phyloP scores from a whole-genome alignment of 805 yeast species.

The Candida nonsorbophila region DNA sequence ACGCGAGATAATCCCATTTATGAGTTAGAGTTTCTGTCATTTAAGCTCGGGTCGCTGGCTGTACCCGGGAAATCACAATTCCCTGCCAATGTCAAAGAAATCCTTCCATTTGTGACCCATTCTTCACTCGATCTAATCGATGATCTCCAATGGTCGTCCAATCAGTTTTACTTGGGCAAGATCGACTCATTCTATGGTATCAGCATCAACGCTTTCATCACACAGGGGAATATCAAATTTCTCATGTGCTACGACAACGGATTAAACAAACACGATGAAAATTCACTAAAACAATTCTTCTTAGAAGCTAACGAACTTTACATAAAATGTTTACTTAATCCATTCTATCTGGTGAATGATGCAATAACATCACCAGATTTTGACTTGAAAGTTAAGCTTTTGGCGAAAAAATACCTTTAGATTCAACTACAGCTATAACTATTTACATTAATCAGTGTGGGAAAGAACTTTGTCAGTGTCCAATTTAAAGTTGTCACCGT shows the following conservation, averaged over 20 bases:
- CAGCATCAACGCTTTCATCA: constrained; percentile 75
- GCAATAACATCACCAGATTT: constrained; percentile 70
- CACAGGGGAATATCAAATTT: constrained; percentile 83
- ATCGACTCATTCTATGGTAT: constrained; percentile 85
- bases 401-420: constrained; percentile 73
- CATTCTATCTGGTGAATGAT: constrained; percentile 76
- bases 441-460: constrained; percentile 1
- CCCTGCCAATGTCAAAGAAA: constrained; percentile 64
- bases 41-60: constrained; percentile 24
- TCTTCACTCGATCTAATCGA: constrained; percentile 89
- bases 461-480: constrained; percentile 23
- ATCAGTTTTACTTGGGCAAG: constrained; percentile 61
- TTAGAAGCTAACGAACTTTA: constrained; percentile 83
- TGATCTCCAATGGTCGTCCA: constrained; percentile 77
- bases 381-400: constrained; percentile 63
- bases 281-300: constrained; percentile 75
- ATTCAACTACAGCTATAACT: not conserved
- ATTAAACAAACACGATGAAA: constrained; percentile 45
- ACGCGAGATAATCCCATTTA: constrained; percentile 81
- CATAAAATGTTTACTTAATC: constrained; percentile 77
- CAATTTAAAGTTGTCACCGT: constrained; percentile 42
- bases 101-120: constrained; percentile 84
- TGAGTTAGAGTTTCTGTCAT: constrained; percentile 80
- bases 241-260: constrained; percentile 48
- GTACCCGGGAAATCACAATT: constrained; percentile 55